Base-by-base conservation (phyloP, 805 yeast species). In the Candida berthetii region DNA sequence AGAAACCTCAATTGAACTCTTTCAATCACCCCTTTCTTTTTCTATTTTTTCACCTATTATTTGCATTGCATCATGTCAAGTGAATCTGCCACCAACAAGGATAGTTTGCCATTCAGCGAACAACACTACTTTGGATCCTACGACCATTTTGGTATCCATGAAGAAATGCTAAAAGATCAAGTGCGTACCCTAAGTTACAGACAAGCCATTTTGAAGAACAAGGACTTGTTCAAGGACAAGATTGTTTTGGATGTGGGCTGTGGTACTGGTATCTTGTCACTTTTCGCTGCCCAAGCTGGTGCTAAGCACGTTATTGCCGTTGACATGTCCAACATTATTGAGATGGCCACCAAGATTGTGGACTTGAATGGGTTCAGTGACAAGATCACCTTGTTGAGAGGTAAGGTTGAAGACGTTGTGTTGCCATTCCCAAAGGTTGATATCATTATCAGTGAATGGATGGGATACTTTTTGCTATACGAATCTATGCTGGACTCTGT, bases 231-330 rank as follows among this genome's bases (percentile, higher is more conserved):
- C 72, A 88, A 89, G 62, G 97, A 81, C 65, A 93, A 93, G 70
- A 68, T 91, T 46, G 99, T 93, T 7, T 71, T 93, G 43, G 99
- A 93, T 66, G 99, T 93, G 43, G 99, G 99, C 38, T 95, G 99
- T 65, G 99, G 99, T 52, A 93, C 99, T 17, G 99, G 99, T 53
- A 89, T 93, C 51, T 69, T 93, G 48, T 90, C 97, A 20, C 87
- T 93, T 96, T 93, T 93, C 72, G 98, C 98, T 15, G 96, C 91
- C 39, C 83, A 82, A 59, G 95, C 97, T n/a, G 99, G 99, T 50
- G 99, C 99, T 48, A 88, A 89, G 63, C 97, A 89, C 60, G 99
- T 93, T 41, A 84, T 89, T 63, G 96, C 96, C 38, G 97, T 93
- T 42, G 99, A 93, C 66, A 89, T 90, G 90, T 88, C 96, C 19